Evolutionary conservation across 1,284 basidiomycete species (phyloP), one percentile per base, ranked within the genome.

Genomic region (Neolentinus lepideus): DNA sequence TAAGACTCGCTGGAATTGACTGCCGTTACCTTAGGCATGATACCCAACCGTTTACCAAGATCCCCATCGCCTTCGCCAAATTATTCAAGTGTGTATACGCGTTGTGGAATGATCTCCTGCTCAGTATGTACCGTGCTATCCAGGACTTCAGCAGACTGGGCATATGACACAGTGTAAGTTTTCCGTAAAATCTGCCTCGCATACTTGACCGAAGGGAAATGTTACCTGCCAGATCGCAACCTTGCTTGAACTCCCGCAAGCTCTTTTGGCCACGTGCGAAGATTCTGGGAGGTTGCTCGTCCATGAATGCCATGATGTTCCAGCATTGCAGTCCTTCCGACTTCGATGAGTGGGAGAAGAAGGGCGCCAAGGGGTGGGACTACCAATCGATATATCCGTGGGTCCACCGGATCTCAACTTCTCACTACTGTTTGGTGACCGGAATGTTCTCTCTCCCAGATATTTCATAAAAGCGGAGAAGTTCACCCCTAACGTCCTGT

Each of bases 231-330:
- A 50, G 47, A 8, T 22, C 47, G 4, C 47, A 50, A n/a, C 27
- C 47, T 3, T 3, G 24, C 47, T n/a, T 50, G 22, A 21, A 26
- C 27, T 25, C 24, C 14, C 47, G 47, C 4, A 21, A 21, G 22
- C 47, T 50, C 47, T 50, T 50, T 21, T 50, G 27, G 48, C 58
- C 58, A 14, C 47, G 54, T 21, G 86, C 71, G 1, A 85, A 82
- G 63, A 70, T 88, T 64, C 73, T 88, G 0, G 85, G 85, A 38
- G 86, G 85, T 64, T 88, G 85, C 85, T 83, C 83, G 8, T 78
- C 83, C 16, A 78, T 84, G 54, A 88, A 88, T 58, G 85, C 84
- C 0, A 76, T 80, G 67, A 81, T 88, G 84, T 85, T 80, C 54
- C 86, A 88, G 19, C 79, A 80, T 43, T 83, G 85, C 21, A 75